Conservation (phyloP, 768 basidiomycete species). For the Tricholoma bakamatsutake region DNA sequence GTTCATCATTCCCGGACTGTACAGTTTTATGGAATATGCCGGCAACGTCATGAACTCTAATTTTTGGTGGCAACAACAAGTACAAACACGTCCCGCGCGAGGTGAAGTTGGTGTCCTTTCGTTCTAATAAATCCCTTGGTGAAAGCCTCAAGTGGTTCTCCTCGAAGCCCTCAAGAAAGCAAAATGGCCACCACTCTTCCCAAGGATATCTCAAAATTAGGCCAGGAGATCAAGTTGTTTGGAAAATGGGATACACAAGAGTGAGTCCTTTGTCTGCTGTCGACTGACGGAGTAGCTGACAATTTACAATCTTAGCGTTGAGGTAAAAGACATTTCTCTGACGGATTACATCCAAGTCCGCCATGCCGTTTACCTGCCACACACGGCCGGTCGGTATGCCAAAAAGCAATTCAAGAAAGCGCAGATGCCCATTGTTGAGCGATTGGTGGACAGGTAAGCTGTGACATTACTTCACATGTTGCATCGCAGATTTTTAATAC, state of each 20-base stretch:
- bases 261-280: constrained; percentile 42
- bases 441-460: constrained; percentile 86
- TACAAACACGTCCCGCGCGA: constrained; percentile 38
- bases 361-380: constrained; percentile 94
- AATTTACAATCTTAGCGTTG: constrained; percentile 53
- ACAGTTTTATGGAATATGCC: constrained; percentile 37
- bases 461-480: constrained; percentile 21
- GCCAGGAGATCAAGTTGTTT: constrained; percentile 90
- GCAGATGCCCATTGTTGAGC: constrained; percentile 99
- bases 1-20: constrained; percentile 25
- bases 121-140: constrained; percentile 19
- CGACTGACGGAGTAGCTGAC: background rate
- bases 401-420: constrained; percentile 99
- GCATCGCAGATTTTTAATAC: background rate
- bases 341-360: constrained; percentile 99
- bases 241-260: constrained; percentile 99
- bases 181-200: constrained; percentile 78
- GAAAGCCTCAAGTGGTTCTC: constrained; percentile 22
- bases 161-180: constrained; percentile 32
- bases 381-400: constrained; percentile 98
- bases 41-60: constrained; percentile 37
- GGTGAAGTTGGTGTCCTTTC: constrained; percentile 27
- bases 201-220: constrained; percentile 75
- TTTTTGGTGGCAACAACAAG: constrained; percentile 35
- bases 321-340: constrained; percentile 98